phyloP scores from a whole-genome alignment of 2,329 filamentous ascomycete species.

The Calonectria ilicicola region DNA sequence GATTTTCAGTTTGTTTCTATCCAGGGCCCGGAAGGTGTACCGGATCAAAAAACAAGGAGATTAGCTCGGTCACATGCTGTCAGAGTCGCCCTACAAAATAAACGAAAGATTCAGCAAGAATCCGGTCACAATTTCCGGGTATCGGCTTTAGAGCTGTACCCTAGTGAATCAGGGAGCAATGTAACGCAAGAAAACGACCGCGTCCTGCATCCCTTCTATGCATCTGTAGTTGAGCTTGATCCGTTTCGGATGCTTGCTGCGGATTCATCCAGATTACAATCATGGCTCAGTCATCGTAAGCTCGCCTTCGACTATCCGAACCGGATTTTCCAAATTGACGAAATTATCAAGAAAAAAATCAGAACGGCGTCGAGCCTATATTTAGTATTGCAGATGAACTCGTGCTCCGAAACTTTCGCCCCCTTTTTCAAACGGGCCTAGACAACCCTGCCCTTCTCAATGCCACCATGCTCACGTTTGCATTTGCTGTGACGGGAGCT shows the following conservation, averaged over 20 bases:
- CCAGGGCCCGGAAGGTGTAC: background rate
- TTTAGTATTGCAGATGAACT: conserved; percentile 53
- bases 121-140: conserved; percentile 25
- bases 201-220: background rate
- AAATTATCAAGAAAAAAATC: conserved; percentile 33
- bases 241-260: conserved; percentile 31
- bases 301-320: background rate
- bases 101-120: conserved; percentile 22
- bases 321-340: background rate
- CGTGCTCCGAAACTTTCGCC: conserved; percentile 51
- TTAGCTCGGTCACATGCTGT: conserved; percentile 36
- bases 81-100: conserved; percentile 23
- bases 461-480: conserved; percentile 54
- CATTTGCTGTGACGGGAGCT: conserved; percentile 44
- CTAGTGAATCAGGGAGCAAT: background rate
- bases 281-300: conserved; percentile 26
- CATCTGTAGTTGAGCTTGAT: background rate
- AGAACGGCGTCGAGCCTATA: conserved; percentile 47
- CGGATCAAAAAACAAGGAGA: conserved; percentile 11
- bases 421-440: conserved; percentile 47
- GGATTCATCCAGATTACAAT: conserved; percentile 23
- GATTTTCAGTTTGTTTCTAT: conserved; percentile 35
- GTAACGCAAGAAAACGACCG: rapidly evolving
- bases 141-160: background rate
- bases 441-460: conserved; percentile 52